Evolutionary conservation across 2,329 filamentous ascomycete species (phyloP), one percentile per base, ranked within the genome.

Genomic region (Annulohypoxylon truncatum): DNA sequence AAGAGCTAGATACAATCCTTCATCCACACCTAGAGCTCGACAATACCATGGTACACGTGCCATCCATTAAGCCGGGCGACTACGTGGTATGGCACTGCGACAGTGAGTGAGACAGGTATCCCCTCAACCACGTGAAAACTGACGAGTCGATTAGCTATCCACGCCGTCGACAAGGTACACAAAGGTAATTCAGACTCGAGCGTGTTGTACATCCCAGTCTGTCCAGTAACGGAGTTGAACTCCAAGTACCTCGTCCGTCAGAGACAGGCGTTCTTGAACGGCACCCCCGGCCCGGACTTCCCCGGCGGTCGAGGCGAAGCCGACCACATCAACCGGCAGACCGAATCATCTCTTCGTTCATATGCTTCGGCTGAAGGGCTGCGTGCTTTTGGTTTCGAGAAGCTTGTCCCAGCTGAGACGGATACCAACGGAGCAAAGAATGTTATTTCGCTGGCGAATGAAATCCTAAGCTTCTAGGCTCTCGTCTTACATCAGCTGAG

Each of bases 181-280:
- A 79, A 78, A 1, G 95, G 94, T 1, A 83, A 80, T 1, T 78
- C 82, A 0, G 94, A 97, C 77, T 93, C 92, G 0, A 94, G 90
- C 71, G 94, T 97, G 0, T 75, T 97, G 64, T 97, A 97, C 74
- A 97, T 97, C 59, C 94, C 94, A 0, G 90, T 92, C 0, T 96
- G 92, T 58, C 94, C 94, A 0, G 84, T 93, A 28, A 97, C 93
- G 0, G 87, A 90, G 56, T 80, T 83, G 38, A 97, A 96, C 72
- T 89, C 91, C 0, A 79, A 85, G 20, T 96, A 94, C 75, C 82
- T 95, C 0, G 83, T 80, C 1, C 84, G 87, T 13, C 93, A 97
- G 80, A 85, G 91, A 18, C 82, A 87, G n/a, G 86, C 88, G 0
- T 96, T 96, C 71, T 77, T 90, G 2, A 76, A 81, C 0, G 94